A percentile compares a stretch with the other conserved stretches of the same genome.
Conservation (phyloP, 495 filamentous ascomycete genomes). For the Neurospora sublineolata region DNA sequence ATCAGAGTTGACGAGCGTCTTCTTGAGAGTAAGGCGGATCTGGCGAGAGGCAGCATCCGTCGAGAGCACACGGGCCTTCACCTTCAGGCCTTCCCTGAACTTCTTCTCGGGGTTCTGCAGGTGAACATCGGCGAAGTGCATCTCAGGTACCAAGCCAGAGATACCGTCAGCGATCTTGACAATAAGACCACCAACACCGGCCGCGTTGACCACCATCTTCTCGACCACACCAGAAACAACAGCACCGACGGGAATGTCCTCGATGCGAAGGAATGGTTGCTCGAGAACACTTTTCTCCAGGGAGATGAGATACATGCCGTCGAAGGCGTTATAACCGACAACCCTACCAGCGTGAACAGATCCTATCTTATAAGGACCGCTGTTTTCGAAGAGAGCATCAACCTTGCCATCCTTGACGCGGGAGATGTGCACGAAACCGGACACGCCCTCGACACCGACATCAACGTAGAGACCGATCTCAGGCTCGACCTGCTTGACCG, state of each 20-base stretch:
- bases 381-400: constrained; percentile 62
- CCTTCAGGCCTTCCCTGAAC: constrained; percentile 74
- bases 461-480: constrained; percentile 72
- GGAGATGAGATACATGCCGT: constrained; percentile 77
- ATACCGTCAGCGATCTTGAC: constrained; percentile 78
- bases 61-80: constrained; percentile 76
- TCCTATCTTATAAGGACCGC: constrained; percentile 64
- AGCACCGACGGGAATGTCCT: constrained; percentile 75
- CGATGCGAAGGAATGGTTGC: constrained; percentile 76
- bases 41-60: constrained; percentile 64
- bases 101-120: constrained; percentile 92
- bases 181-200: constrained; percentile 66
- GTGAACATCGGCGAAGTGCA: constrained; percentile 76
- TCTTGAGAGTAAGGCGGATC: constrained; percentile 84
- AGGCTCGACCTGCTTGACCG: constrained; percentile 63
- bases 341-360: constrained; percentile 70
- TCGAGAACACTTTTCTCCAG: constrained; percentile 71
- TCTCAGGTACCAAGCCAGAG: constrained; percentile 71
- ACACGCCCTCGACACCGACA: constrained; percentile 57
- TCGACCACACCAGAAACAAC: constrained; percentile 76
- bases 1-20: constrained; percentile 83
- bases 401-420: constrained; percentile 76
- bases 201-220: constrained; percentile 62
- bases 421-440: constrained; percentile 90
- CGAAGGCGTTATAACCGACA: constrained; percentile 74